These are phyloP conservation scores for Parafenestella ontariensis DNA, from an alignment of 2,329 filamentous ascomycete species.

Conservation along the genomic window DNA sequence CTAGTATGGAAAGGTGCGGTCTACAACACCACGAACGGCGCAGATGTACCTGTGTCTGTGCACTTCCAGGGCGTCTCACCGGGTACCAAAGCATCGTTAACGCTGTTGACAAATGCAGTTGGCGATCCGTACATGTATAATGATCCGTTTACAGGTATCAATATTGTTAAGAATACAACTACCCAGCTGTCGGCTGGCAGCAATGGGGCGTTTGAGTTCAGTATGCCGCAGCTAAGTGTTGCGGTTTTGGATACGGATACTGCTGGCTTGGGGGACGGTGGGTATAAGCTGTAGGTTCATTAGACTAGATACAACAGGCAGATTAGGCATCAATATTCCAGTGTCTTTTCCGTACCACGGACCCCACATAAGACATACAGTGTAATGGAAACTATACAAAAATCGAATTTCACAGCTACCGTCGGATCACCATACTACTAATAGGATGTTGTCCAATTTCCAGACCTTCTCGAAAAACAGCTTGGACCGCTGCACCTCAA, in stretches of 20 bases:
- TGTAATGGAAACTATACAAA: too few species aligned
- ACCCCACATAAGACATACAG: too few species aligned
- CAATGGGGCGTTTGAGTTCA: slow-evolving; percentile 60
- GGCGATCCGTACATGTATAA: slow-evolving; percentile 51
- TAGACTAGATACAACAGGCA: too few species aligned
- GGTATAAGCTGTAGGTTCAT: not conserved
- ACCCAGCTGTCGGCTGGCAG: slow-evolving; percentile 38
- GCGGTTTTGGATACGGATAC: slow-evolving; percentile 59
- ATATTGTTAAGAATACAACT: slow-evolving; percentile 44
- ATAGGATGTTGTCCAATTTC: not conserved
- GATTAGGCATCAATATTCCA: too few species aligned
- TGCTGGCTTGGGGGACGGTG: not conserved
- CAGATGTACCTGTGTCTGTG: slow-evolving; percentile 29
- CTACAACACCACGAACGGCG: slow-evolving; percentile 55
- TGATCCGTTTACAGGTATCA: slow-evolving; percentile 55
- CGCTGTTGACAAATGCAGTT: slow-evolving; percentile 53
- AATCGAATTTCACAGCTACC: not conserved
- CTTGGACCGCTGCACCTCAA: slow-evolving; percentile 29
- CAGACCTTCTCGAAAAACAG: slow-evolving; percentile 23
- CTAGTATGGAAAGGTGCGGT: slow-evolving; percentile 56
- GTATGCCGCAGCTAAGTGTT: slow-evolving; percentile 62
- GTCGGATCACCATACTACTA: not conserved
- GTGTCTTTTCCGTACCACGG: too few species aligned
- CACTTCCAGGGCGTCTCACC: slow-evolving; percentile 37
- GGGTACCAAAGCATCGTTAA: slow-evolving; percentile 45